Conservation (phyloP, 208 protist genomes). For the Wallacemonas sp. region DNA sequence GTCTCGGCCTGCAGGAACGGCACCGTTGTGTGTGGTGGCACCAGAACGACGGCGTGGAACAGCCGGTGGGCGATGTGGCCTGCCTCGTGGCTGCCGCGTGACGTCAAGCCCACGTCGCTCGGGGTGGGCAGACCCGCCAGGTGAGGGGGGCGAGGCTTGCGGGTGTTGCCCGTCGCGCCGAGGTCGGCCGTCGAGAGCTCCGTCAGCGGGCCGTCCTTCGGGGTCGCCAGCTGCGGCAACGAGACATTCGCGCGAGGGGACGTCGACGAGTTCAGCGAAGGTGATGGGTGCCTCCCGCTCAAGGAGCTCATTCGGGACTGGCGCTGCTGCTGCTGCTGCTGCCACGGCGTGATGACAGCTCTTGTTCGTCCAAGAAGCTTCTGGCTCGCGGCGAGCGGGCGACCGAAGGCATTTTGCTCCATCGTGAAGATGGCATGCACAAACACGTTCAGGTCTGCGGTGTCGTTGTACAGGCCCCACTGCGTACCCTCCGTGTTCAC, state of each 20-base stretch:
- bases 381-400: not conserved
- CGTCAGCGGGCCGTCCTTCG: too few species aligned
- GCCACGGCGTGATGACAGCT: not conserved
- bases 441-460: not conserved
- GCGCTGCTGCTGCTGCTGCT: not conserved
- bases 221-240: too few species aligned
- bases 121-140: too few species aligned
- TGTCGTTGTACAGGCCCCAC: constrained; percentile 23
- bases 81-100: not conserved
- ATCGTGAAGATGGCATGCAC: constrained; percentile 9
- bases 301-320: not conserved
- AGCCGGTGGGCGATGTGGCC: not conserved
- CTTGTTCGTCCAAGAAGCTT: not conserved
- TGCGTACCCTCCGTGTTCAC: constrained; percentile 1
- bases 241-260: too few species aligned
- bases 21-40: constrained; percentile 3
- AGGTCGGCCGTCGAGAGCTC: too few species aligned
- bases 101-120: not conserved
- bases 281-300: too few species aligned
- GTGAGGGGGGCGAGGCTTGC: too few species aligned
- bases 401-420: not conserved
- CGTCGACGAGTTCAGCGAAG: too few species aligned
- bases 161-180: too few species aligned
- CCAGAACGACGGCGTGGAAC: not conserved
- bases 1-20: not conserved